A percentile compares a stretch with the other conserved stretches of the same genome.
phyloP scores from a whole-genome alignment of 169 alveolate species.

The Eimeria brunetti region DNA sequence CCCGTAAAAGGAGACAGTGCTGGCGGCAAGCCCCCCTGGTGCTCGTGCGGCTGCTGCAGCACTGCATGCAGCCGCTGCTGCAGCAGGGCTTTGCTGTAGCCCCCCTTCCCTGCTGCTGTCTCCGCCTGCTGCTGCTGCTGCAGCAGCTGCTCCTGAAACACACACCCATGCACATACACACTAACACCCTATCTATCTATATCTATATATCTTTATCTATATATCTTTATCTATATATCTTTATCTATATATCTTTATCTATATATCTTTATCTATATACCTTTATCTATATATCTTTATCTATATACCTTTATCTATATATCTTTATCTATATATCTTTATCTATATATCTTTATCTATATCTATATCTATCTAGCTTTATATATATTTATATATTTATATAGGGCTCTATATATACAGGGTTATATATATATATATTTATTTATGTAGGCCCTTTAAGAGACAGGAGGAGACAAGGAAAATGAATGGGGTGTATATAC shows the following conservation, averaged over 20 bases:
- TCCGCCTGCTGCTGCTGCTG: constrained; percentile 8
- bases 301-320: no score
- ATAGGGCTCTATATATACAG: neutral
- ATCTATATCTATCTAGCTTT: no score
- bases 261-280: no score
- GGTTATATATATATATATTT: neutral
- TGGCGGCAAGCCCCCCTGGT: constrained; percentile 10
- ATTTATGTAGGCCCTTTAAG: neutral
- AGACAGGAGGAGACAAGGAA: neutral
- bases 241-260: no score
- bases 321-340: no score
- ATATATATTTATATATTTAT: no score
- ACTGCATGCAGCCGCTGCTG: neutral
- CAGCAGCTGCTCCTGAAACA: neutral
- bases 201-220: no score
- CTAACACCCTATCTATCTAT: no score
- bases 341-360: no score
- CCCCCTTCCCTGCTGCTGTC: neutral
- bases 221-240: no score
- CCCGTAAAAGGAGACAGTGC: constrained; percentile 34
- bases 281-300: no score
- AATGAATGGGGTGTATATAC: neutral
- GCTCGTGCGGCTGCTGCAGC: constrained; percentile 58
- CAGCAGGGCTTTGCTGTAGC: constrained; percentile 8
- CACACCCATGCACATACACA: neutral